Conservation (phyloP, 2,329 filamentous ascomycete genomes). For the Chaetomium sp. region DNA sequence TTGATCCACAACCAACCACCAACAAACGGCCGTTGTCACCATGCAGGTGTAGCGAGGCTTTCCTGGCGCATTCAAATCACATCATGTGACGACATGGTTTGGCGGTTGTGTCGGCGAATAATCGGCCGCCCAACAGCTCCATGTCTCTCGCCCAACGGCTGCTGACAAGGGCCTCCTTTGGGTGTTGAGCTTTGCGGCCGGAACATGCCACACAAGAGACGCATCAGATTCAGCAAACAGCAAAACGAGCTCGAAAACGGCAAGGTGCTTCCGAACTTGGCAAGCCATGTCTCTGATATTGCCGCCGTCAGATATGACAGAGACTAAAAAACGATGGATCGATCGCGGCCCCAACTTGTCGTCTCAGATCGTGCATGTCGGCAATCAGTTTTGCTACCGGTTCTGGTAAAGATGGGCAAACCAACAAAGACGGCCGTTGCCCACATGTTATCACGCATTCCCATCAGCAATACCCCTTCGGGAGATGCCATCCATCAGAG, state of each 20-base stretch:
- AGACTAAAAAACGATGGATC: constrained; percentile 19
- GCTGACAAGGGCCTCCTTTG: constrained; percentile 9
- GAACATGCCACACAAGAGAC: constrained; percentile 15
- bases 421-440: constrained; percentile 10
- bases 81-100: constrained; percentile 25
- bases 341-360: constrained; percentile 14
- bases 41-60: constrained; percentile 1
- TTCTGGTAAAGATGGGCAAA: constrained; percentile 16
- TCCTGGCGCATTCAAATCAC: constrained; percentile 14
- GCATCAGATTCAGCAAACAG: constrained; percentile 7
- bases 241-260: constrained; percentile 6
- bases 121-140: constrained; percentile 13
- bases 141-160: constrained; percentile 12
- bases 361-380: constrained; percentile 23
- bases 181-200: constrained; percentile 21
- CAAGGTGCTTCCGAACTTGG: constrained; percentile 10
- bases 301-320: constrained; percentile 14
- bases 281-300: constrained; percentile 24
- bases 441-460: neutral
- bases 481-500: neutral
- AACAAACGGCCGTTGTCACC: constrained; percentile 7
- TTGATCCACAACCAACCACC: constrained; percentile 27
- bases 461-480: neutral
- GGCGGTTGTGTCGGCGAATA: neutral
- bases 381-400: neutral